Base-by-base conservation (phyloP, 495 filamentous ascomycete genomes). In the Stereocaulon alpinum region DNA sequence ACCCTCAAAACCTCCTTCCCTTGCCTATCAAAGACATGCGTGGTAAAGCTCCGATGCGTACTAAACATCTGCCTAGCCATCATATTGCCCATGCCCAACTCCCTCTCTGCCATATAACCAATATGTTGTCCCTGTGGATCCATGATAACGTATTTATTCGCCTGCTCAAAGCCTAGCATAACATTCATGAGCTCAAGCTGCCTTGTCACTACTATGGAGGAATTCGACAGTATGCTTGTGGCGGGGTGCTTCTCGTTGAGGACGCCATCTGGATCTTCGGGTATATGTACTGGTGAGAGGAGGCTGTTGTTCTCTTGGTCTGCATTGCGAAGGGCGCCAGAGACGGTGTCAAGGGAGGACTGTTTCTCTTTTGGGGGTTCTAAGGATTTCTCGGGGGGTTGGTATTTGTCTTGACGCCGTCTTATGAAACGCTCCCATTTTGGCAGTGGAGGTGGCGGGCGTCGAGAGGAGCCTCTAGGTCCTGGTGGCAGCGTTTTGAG, bases 181-280 rank as follows among this genome's bases (percentile, higher is more conserved):
- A 88, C 75, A 69, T 86, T 87, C 78, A 86, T 85, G 64, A 87
- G 73, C 69, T 86, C 85, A 34, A 88, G 63, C 62, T 86, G 81
- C 29, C 85, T 72, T 60, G 86, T 83, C 3, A 88, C 72, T 0
- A 88, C 82, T 18, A 88, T 70, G 0, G 81, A 77, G 1, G 82
- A 85, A 61, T 87, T 84, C 14, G 77, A 74, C 22, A 87, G 67
- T 12, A 87, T 73, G 3, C 70, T 70, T 11, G 75, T 74, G 9
- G 83, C 82, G 4, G 85, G 85, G 63, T 88, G 85, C 4, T 67
- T 73, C 55, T 75, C 76, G 61, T 80, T 83, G 50, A 88, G 77
- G 1, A 86, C 79, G 50, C 71, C 79, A 74, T 81, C 67, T 7
- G 82, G 79, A 59, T 86, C 82, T 69, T 84, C 77, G 27, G 83